phyloP scores from a whole-genome alignment of 2,329 filamentous ascomycete genomes.

The Alternaria sp. region DNA sequence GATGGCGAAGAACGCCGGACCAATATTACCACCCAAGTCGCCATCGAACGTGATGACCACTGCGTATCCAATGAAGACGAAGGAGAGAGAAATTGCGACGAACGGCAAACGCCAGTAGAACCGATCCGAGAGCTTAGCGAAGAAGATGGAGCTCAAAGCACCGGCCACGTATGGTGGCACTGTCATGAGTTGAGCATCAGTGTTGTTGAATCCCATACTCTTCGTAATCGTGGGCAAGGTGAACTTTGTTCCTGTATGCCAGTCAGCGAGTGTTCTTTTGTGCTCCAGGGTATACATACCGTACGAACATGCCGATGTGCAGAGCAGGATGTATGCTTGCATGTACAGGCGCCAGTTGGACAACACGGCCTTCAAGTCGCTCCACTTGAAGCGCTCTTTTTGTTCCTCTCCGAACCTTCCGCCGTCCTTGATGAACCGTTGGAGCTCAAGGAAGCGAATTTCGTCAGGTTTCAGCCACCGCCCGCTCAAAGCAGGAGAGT shows the following conservation, averaged over 20 bases:
- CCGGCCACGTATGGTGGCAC: conserved; percentile 40
- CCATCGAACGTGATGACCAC: conserved; percentile 54
- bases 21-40: conserved; percentile 53
- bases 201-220: conserved; percentile 42
- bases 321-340: conserved; percentile 40
- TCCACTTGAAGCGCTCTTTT: conserved; percentile 31
- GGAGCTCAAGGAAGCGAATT: conserved; percentile 33
- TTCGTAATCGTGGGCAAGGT: conserved; percentile 39
- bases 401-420: conserved; percentile 31
- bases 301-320: conserved; percentile 39
- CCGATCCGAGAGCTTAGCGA: conserved; percentile 36
- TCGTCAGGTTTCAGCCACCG: conserved; percentile 37
- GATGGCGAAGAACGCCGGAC: conserved; percentile 56
- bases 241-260: conserved; percentile 7
- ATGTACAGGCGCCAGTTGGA: conserved; percentile 44
- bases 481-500: conserved; percentile 31
- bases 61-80: conserved; percentile 41
- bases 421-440: conserved; percentile 37
- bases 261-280: neutral
- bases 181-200: conserved; percentile 43
- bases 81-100: conserved; percentile 44
- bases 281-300: conserved; percentile 18
- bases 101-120: conserved; percentile 35
- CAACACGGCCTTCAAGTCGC: conserved; percentile 38
- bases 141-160: conserved; percentile 36